A percentile compares a stretch with the other conserved stretches of the same genome.
phyloP scores from a whole-genome alignment of 2,329 filamentous ascomycete genomes.

The Talaromyces sp. region DNA sequence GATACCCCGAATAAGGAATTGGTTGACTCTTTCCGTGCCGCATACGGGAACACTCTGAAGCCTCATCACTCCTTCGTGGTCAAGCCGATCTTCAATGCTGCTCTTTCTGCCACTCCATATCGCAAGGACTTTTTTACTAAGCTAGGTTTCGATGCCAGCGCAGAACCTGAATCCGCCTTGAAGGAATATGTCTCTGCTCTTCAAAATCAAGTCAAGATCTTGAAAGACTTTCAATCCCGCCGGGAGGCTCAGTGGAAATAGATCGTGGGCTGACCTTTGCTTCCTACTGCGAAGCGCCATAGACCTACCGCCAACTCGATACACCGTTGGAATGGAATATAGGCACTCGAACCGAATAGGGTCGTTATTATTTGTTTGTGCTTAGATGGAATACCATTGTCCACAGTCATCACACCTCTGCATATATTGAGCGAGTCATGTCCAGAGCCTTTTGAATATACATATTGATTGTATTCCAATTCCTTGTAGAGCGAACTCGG shows the following conservation, averaged over 20 bases:
- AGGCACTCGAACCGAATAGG: constrained; percentile 25
- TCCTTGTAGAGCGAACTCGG: neutral
- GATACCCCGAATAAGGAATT: constrained; percentile 68
- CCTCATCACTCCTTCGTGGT: constrained; percentile 84
- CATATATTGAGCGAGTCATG: constrained; percentile 9
- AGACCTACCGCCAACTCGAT: neutral
- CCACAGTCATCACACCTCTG: neutral
- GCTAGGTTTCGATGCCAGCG: constrained; percentile 59
- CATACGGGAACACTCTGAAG: constrained; percentile 85
- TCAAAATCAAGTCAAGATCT: constrained; percentile 72
- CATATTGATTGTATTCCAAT: neutral
- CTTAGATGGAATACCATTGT: constrained; percentile 16
- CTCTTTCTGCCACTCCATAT: constrained; percentile 91
- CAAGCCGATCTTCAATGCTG: constrained; percentile 88
- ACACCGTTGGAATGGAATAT: neutral
- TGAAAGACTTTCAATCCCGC: constrained; percentile 61
- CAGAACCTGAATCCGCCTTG: constrained; percentile 60
- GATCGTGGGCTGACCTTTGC: neutral
- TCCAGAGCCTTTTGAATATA: neutral
- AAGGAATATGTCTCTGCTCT: constrained; percentile 71
- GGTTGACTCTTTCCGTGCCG: constrained; percentile 76
- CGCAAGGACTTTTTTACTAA: constrained; percentile 90
- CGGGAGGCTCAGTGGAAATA: constrained; percentile 50
- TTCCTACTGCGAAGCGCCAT: neutral
- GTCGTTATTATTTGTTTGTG: constrained; percentile 20